phyloP scores from a whole-genome alignment of 75 land plant genomes.

The Cunninghamia lanceolata region DNA sequence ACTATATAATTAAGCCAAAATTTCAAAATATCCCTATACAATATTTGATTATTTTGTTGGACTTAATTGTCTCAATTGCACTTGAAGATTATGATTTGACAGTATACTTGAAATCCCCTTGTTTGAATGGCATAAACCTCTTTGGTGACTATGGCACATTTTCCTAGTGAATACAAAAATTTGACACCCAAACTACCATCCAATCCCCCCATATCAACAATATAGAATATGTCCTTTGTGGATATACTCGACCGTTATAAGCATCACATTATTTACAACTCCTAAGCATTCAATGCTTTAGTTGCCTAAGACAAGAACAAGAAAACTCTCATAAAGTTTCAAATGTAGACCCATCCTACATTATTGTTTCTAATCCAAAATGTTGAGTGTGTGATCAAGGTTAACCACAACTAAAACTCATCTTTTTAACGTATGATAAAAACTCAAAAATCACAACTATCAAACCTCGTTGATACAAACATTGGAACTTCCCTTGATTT shows the following conservation, averaged over 20 bases:
- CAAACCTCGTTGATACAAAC: neutral
- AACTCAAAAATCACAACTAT: neutral
- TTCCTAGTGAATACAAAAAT: neutral
- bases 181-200: neutral
- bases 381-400: neutral
- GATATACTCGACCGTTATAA: neutral
- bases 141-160: neutral
- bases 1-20: too few species aligned
- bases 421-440: neutral
- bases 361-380: neutral
- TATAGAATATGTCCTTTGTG: neutral
- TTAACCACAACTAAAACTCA: neutral
- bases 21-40: too few species aligned
- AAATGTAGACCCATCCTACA: neutral
- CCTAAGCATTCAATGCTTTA: neutral
- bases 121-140: neutral
- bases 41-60: neutral
- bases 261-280: neutral
- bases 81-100: neutral
- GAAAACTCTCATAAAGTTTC: neutral
- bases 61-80: too few species aligned
- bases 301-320: neutral
- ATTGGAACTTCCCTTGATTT: too few species aligned
- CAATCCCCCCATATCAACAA: neutral
- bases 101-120: neutral